Conservation (phyloP, 2,329 filamentous ascomycete species). For the Scopulariopsis brevicaulis region DNA sequence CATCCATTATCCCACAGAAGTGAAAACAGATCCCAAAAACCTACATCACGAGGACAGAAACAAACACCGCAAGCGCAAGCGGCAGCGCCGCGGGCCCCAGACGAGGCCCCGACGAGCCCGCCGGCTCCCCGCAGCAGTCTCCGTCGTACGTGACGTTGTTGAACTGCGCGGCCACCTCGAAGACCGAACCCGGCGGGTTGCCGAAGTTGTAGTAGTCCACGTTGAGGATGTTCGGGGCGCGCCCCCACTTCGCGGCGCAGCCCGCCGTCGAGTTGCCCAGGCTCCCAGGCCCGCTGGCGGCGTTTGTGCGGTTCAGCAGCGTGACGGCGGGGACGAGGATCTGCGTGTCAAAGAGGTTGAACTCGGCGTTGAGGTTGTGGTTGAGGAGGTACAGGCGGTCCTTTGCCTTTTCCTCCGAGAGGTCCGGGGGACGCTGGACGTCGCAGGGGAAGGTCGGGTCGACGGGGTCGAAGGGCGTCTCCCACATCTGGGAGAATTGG, state of each 20-base stretch:
- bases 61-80: slow-evolving; percentile 6
- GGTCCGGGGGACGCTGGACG: slow-evolving; percentile 61
- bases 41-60: background rate
- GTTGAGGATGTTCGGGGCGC: slow-evolving; percentile 66
- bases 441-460: slow-evolving; percentile 62
- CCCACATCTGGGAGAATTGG: slow-evolving; percentile 82
- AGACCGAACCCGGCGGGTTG: slow-evolving; percentile 53
- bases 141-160: slow-evolving; percentile 63
- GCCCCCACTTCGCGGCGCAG: slow-evolving; percentile 51
- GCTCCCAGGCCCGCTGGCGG: slow-evolving; percentile 50
- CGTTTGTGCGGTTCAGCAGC: slow-evolving; percentile 62
- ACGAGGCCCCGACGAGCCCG: slow-evolving; percentile 7
- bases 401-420: slow-evolving; percentile 41
- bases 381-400: slow-evolving; percentile 72
- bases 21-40: background rate
- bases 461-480: slow-evolving; percentile 71
- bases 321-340: slow-evolving; percentile 64
- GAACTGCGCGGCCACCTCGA: slow-evolving; percentile 55
- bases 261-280: slow-evolving; percentile 52
- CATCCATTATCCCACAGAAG: too few species aligned
- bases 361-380: slow-evolving; percentile 78
- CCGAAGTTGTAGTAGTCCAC: slow-evolving; percentile 79
- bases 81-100: slow-evolving; percentile 2
- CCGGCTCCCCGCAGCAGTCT: slow-evolving; percentile 39
- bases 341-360: slow-evolving; percentile 51